Evolutionary conservation across 2,329 filamentous ascomycete species (phyloP), one percentile per base, ranked within the genome.

Genomic region (Beauveria sp.): DNA sequence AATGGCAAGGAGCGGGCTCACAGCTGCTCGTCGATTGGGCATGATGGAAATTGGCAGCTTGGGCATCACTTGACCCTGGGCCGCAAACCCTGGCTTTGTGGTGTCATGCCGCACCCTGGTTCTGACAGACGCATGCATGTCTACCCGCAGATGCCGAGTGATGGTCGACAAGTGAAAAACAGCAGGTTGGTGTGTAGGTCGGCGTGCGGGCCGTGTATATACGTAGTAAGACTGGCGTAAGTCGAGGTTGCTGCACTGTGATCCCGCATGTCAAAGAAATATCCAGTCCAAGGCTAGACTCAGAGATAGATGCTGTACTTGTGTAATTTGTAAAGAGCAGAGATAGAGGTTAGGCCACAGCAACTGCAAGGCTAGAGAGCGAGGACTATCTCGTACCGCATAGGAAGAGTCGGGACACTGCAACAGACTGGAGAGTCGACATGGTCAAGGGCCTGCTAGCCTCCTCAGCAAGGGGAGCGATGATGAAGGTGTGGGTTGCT

Each of bases 1-100:
- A 61, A 61, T 61, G n/a, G 59, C 5, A 28, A 43, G 30, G 16
- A 20, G 43, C 38, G 6, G 59, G 24, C 34, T 47, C 22, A 46
- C 43, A 24, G 45, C 52, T 45, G 52, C 18, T 47, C 10, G 30
- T 51, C 52, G 30, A 61, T 61, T 61, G 59, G 59, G 45, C 51
- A 56, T 49, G 26, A 45, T 30, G 52, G 28, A 56, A 51, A 56
- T 61, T 56, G 52, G 47, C 28, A n/a, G 49, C 47, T 45, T 51
- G 26, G 57, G 57, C 57, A 59, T 59, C 47, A 59, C 46, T 59
- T 20, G 40, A 45, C 47, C 57, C 57, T 51, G 57, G 47, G 26
- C 34, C 16, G 16, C n/a, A 10, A 51, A 43, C 20, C 57, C 49
- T 46, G 57, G 20, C n/a, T 53, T 53, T 20, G 12, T 45, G 45